These are phyloP conservation scores for Xerocomus minutiporus DNA, from an alignment of 1,284 basidiomycete genomes.

Conservation along the genomic window DNA sequence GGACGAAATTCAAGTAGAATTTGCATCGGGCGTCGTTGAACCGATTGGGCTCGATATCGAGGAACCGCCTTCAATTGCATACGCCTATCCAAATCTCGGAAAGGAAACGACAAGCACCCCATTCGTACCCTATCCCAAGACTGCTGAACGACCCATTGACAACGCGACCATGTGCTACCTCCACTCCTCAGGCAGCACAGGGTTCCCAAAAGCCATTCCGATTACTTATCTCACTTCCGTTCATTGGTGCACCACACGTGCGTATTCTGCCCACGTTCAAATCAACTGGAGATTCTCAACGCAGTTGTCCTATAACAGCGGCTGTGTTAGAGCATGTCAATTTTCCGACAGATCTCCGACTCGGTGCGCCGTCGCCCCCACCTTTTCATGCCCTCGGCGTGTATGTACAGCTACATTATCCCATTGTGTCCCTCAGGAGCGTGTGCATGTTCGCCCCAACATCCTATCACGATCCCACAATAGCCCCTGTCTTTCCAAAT, in stretches of 20 bases:
- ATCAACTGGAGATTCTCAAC: neutral
- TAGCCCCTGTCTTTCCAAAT: slow-evolving; percentile 18
- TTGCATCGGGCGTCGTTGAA: neutral
- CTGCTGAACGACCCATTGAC: neutral
- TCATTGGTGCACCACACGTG: slow-evolving; percentile 19
- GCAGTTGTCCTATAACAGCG: slow-evolving; percentile 4
- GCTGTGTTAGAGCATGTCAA: slow-evolving; percentile 7
- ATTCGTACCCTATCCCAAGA: slow-evolving; percentile 27
- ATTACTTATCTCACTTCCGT: slow-evolving; percentile 12
- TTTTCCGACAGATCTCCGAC: neutral
- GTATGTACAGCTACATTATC: slow-evolving; percentile 11
- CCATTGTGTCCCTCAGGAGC: slow-evolving; percentile 12
- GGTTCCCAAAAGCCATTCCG: slow-evolving; percentile 30
- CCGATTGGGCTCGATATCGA: slow-evolving; percentile 24
- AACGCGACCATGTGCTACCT: slow-evolving; percentile 14
- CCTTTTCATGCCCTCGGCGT: slow-evolving; percentile 21
- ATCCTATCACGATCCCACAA: slow-evolving; percentile 9
- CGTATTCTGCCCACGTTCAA: neutral
- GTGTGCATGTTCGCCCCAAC: slow-evolving; percentile 18
- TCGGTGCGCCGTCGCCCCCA: slow-evolving; percentile 14
- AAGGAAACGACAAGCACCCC: slow-evolving; percentile 13
- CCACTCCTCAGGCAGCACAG: slow-evolving; percentile 30
- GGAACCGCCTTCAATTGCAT: slow-evolving; percentile 28
- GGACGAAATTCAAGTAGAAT: slow-evolving; percentile 22
- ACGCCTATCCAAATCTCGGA: slow-evolving; percentile 33